Evolutionary conservation across 2,329 filamentous ascomycete species (phyloP), one percentile per base, ranked within the genome.

Genomic region (Xylaria sp.): DNA sequence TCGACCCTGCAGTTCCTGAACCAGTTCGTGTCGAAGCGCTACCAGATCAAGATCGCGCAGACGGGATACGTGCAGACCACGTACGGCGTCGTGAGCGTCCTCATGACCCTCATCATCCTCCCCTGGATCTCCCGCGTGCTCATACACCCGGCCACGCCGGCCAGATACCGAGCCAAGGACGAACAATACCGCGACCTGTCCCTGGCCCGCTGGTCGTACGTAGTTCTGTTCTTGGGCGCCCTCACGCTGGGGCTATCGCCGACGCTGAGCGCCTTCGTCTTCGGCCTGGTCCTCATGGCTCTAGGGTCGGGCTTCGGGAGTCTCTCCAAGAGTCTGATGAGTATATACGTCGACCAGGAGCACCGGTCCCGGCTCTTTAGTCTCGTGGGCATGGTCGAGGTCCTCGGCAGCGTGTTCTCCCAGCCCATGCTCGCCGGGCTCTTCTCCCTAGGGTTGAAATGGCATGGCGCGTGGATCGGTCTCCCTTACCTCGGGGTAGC

Each of bases 21-120:
- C 7, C 75, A 77, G 56, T 78, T 77, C 62, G 59, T 75, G 20
- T 78, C 77, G 10, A 77, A 74, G 66, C 71, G 77, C 3, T 78
- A 77, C 63, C 47, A 57, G 29, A 73, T 77, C 31, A 67, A 68
- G 20, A 72, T 78, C 13, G 65, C 69, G 22, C 65, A 74, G 45
- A 76, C 74, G 10, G 77, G 77, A n/a, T 78, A 78, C 59, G 66
- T 78, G 13, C 75, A 77, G 62, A 70, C 74, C 6, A 65, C 60
- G 0, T 77, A 74, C 22, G 76, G 77, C 20, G 44, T 73, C 17
- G 72, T 67, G 1, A 73, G 76, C 42, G 60, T 73, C n/a, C 11
- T 76, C 25, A 69, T 73, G 20, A 72, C 74, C 0, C 61, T 79
- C 1, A 10, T 77, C 9, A 60, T 78, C 38, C 56, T 79, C 22